A percentile compares a stretch with the other conserved stretches of the same genome.
These are phyloP conservation scores for Vitis hybrid DNA, from an alignment of 177 flowering plant genomes.

Conservation along the genomic window DNA sequence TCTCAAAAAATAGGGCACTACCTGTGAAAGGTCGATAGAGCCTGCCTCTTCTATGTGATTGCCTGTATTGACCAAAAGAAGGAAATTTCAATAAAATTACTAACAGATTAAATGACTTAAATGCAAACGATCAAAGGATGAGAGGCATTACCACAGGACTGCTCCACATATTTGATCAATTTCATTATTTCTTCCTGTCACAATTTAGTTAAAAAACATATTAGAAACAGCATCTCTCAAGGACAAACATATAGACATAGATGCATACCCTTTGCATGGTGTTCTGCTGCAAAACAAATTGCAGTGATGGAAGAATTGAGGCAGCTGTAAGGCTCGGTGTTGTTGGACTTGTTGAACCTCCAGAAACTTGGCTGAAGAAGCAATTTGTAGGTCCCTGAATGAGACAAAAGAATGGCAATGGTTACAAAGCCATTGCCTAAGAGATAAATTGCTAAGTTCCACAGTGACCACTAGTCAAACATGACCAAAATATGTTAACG, in stretches of 20 bases:
- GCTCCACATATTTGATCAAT: constrained; percentile 66
- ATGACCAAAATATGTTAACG: neutral
- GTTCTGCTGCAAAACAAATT: constrained; percentile 73
- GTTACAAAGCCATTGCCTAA: constrained; percentile 39
- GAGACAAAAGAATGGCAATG: constrained; percentile 27
- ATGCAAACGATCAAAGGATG: neutral
- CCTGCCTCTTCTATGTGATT: constrained; percentile 39
- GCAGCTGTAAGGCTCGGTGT: constrained; percentile 35
- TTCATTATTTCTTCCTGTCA: constrained; percentile 75
- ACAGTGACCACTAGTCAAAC: neutral
- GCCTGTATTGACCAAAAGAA: constrained; percentile 33
- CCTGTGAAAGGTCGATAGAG: constrained; percentile 47
- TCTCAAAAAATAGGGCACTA: constrained; percentile 12
- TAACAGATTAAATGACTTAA: neutral
- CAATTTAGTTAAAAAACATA: neutral
- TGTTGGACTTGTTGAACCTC: constrained; percentile 39
- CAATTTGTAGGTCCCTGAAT: constrained; percentile 52
- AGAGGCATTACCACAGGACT: constrained; percentile 52
- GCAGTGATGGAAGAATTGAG: constrained; percentile 69
- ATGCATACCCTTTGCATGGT: constrained; percentile 59
- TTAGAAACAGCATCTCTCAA: neutral
- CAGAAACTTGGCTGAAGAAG: constrained; percentile 31
- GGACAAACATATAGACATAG: neutral
- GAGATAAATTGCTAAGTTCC: constrained; percentile 28
- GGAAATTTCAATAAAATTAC: neutral